Evolutionary conservation across 129 eudicot genomes (phyloP).

Genomic region (Artemisia annua): DNA sequence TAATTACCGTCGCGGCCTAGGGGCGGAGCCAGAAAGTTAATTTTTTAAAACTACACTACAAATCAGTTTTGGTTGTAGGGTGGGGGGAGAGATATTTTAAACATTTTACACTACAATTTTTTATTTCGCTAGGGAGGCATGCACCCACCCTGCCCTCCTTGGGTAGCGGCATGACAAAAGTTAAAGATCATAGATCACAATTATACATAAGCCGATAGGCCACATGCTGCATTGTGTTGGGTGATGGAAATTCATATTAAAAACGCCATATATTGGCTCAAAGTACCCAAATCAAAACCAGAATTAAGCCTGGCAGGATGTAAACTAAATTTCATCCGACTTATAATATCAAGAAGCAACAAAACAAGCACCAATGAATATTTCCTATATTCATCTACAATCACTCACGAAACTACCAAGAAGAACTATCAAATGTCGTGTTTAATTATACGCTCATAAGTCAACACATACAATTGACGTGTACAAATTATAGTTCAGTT

Average conservation of each 20-base stretch:
- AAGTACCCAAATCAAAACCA: neutral
- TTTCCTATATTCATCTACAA: slow-evolving; percentile 15
- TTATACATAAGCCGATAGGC: too few species aligned
- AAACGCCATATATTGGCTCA: neutral
- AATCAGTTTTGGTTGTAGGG: too few species aligned
- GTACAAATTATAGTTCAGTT: slow-evolving; percentile 12
- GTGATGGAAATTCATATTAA: neutral
- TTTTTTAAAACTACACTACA: too few species aligned
- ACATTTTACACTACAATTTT: too few species aligned
- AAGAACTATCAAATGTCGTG: slow-evolving; percentile 2
- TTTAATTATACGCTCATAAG: slow-evolving; percentile 17
- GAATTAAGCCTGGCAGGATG: neutral
- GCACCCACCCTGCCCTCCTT: too few species aligned
- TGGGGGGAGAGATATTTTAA: too few species aligned
- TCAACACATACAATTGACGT: slow-evolving; percentile 4
- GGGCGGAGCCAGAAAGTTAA: too few species aligned
- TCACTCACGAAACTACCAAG: slow-evolving; percentile 10
- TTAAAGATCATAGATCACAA: too few species aligned
- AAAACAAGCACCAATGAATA: slow-evolving; percentile 21
- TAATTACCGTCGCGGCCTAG: too few species aligned
- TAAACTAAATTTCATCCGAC: neutral
- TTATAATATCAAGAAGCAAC: slow-evolving; percentile 7
- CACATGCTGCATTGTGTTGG: neutral
- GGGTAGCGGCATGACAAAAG: too few species aligned
- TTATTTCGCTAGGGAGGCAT: too few species aligned